phyloP scores from a whole-genome alignment of 2,329 filamentous ascomycete genomes.

The Phoma herbarum region DNA sequence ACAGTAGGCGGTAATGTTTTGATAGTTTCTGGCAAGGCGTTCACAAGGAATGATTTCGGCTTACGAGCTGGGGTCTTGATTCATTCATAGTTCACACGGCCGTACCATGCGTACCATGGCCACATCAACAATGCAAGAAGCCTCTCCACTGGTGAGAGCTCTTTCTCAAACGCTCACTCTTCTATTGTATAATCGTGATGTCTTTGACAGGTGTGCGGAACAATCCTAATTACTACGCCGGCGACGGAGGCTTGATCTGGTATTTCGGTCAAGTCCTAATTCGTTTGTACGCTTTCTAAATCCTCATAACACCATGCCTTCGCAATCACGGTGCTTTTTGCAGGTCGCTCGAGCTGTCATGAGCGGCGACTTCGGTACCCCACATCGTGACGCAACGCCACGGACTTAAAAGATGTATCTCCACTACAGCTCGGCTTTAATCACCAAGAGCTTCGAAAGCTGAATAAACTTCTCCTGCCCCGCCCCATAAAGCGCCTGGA shows the following conservation, averaged over 20 bases:
- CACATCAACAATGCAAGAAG: slow-evolving; percentile 40
- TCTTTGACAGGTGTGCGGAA: too few species aligned
- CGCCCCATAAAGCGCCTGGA: slow-evolving; percentile 1
- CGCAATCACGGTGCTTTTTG: not conserved
- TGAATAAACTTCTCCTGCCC: not conserved
- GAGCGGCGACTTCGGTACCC: slow-evolving; percentile 4
- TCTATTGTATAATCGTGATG: slow-evolving; percentile 1
- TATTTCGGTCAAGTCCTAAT: not conserved
- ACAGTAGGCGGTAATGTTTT: slow-evolving; percentile 52
- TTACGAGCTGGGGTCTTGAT: slow-evolving; percentile 32
- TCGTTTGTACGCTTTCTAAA: not conserved
- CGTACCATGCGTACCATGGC: slow-evolving; percentile 25
- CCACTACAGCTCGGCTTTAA: slow-evolving; percentile 17
- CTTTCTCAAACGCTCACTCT: slow-evolving; percentile 26
- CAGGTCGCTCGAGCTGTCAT: not conserved
- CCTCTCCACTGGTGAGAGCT: slow-evolving; percentile 45
- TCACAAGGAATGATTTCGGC: slow-evolving; percentile 35
- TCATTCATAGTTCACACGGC: slow-evolving; percentile 44
- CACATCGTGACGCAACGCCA: slow-evolving; percentile 15
- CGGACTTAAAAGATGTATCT: slow-evolving; percentile 15
- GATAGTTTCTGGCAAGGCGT: slow-evolving; percentile 43
- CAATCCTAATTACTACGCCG: too few species aligned
- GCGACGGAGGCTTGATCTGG: too few species aligned
- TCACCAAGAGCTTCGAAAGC: not conserved
- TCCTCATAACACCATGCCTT: not conserved